A percentile compares a stretch with the other conserved stretches of the same genome.
Conservation (phyloP, 2,329 filamentous ascomycete genomes). For the Nemania abortiva region DNA sequence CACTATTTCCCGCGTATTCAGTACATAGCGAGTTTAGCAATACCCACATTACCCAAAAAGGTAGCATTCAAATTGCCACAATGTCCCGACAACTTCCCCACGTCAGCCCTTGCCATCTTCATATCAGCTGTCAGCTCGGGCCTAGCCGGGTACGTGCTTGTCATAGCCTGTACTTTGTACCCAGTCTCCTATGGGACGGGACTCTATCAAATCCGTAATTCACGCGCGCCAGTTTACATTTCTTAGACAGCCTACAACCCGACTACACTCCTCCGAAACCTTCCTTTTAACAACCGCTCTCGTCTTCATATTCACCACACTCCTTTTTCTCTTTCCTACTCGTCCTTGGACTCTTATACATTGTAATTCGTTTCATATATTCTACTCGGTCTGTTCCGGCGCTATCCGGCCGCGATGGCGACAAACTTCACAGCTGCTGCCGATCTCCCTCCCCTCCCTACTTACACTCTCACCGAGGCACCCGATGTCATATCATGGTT, state of each 20-base stretch:
- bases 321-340: constrained; percentile 39
- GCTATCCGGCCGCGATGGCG: constrained; percentile 51
- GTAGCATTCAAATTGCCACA: constrained; percentile 18
- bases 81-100: neutral
- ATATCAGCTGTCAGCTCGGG: constrained; percentile 23
- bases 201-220: constrained; percentile 23
- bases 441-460: constrained; percentile 85
- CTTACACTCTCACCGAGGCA: constrained; percentile 79
- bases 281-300: constrained; percentile 30
- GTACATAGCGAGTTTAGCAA: neutral
- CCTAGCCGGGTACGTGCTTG: constrained; percentile 2
- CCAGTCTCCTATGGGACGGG: neutral
- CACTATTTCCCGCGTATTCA: neutral
- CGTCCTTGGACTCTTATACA: constrained; percentile 37
- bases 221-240: constrained; percentile 33
- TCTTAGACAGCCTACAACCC: constrained; percentile 7
- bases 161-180: neutral
- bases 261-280: constrained; percentile 8
- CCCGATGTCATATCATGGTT: constrained; percentile 80
- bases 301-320: constrained; percentile 31
- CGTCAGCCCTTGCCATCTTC: constrained; percentile 16
- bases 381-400: constrained; percentile 13
- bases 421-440: constrained; percentile 66
- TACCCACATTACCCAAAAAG: constrained; percentile 12
- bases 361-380: constrained; percentile 39